Conservation (phyloP, 306 rosid genomes). For the Ochetophila trinervis region DNA sequence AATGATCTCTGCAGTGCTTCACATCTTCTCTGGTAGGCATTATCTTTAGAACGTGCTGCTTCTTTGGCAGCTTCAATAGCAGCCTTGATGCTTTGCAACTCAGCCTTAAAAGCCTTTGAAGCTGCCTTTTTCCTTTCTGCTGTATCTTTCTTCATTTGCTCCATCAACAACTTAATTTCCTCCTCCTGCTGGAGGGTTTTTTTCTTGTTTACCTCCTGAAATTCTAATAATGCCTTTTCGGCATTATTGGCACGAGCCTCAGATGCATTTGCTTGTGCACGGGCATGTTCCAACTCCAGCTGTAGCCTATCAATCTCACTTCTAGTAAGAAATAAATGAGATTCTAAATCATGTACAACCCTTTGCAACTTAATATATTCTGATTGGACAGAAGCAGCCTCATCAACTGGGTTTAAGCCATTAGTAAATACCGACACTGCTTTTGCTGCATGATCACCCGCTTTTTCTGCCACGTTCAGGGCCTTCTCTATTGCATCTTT, state of each 20-base stretch:
- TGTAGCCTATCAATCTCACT: constrained; percentile 47
- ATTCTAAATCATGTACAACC: constrained; percentile 47
- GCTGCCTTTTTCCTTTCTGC: constrained; percentile 48
- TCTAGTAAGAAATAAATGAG: constrained; percentile 50
- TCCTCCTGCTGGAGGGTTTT: constrained; percentile 43
- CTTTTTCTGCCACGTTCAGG: constrained; percentile 56
- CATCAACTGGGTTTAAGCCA: constrained; percentile 42
- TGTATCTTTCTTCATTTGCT: constrained; percentile 55
- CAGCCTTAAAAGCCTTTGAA: constrained; percentile 57
- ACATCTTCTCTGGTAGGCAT: constrained; percentile 64
- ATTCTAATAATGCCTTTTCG: constrained; percentile 52
- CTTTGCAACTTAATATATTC: constrained; percentile 59
- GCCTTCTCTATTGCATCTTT: constrained; percentile 61
- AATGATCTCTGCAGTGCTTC: constrained; percentile 64
- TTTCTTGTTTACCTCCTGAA: constrained; percentile 51
- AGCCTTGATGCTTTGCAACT: constrained; percentile 58
- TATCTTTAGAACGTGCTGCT: constrained; percentile 43
- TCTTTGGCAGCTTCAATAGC: constrained; percentile 67
- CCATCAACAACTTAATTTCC: constrained; percentile 58
- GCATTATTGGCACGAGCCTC: constrained; percentile 54
- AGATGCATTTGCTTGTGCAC: constrained; percentile 37
- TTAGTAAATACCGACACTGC: constrained; percentile 42
- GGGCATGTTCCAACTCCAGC: constrained; percentile 49
- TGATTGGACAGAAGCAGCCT: constrained; percentile 45
- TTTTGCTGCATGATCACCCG: constrained; percentile 41